Evolutionary conservation across 352 stramenopile species (phyloP), one percentile per base, ranked within the genome.

Genomic region (Globisporangium cylindrosporum): DNA sequence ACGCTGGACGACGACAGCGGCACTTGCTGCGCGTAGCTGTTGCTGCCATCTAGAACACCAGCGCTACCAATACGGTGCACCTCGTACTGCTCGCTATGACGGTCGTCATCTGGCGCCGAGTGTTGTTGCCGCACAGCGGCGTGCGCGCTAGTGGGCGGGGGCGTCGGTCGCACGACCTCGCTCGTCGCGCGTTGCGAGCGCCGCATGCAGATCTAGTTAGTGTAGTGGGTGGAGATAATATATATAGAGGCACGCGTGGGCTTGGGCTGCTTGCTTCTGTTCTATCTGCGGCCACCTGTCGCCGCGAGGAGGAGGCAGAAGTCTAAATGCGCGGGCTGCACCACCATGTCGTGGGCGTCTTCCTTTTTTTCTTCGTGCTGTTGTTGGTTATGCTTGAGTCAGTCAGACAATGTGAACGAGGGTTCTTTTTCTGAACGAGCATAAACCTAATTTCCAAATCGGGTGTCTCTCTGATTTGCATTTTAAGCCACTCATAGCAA

Each of bases 1-100:
- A 78, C 61, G 41, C 77, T 87, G 57, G 75, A 78, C 58, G 60
- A 34, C 20, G 60, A 27, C 27, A 25, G 9, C 41, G 24, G 46
- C 3, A 20, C 8, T 5, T 34, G 24, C 8, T 36, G 32, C 22
- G 10, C 22, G 58, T 9, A 32, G 29, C 3, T 32, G 29, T 4
- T 51, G 41, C 14, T 54, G 59, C 15, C 20, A 51, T 18, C 53
- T 18, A 0, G 49, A 20, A 27, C 49, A 34, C 2, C n/a, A 34
- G 20, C 20, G 24, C n/a, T 32, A 22, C 4, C n/a, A 7, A 66
- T 59, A 22, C 48, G 60, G 12, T 66, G 60, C 25, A 66, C 60
- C 25, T 66, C 60, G 29, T 48, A 66, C 32, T 15, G 20, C 1
- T 49, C 32, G 29, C 24, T 20, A 14, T 49, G 56, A 4, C 10